These are phyloP conservation scores for Cyathus striatus DNA, from an alignment of 768 basidiomycete genomes.

Conservation along the genomic window DNA sequence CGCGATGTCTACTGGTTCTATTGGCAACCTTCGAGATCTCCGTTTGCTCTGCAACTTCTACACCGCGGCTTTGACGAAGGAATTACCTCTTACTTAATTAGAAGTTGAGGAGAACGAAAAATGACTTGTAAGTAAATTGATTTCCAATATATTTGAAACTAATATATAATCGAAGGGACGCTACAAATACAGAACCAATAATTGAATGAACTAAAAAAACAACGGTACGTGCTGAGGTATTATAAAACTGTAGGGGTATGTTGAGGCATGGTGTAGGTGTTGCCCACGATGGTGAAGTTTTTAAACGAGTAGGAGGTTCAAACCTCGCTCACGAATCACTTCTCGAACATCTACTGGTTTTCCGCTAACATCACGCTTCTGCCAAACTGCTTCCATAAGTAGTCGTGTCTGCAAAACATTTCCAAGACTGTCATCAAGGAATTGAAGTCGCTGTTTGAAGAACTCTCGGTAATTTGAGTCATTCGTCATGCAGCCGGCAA, in stretches of 20 bases:
- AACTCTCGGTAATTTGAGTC: slow-evolving; percentile 53
- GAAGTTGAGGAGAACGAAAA: no score
- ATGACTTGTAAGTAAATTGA: no score
- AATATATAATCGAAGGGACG: neutral
- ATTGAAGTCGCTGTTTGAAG: slow-evolving; percentile 51
- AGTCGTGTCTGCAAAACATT: slow-evolving; percentile 53
- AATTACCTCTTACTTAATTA: no score
- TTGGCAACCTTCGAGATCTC: no score
- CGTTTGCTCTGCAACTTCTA: no score
- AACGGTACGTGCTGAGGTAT: no score
- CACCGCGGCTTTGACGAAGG: no score
- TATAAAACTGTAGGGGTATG: neutral
- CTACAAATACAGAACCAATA: no score
- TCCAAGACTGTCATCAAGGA: slow-evolving; percentile 52
- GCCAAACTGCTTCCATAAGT: slow-evolving; percentile 69
- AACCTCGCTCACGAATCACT: slow-evolving; percentile 43
- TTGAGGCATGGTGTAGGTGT: neutral
- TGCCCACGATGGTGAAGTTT: neutral
- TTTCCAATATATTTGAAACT: no score
- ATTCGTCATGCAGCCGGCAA: slow-evolving; percentile 72
- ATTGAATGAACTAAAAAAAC: no score
- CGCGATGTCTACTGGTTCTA: no score
- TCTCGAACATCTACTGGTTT: slow-evolving; percentile 58
- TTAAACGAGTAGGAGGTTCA: slow-evolving; percentile 50
- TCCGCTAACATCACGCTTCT: slow-evolving; percentile 52